Base-by-base conservation (phyloP, 1,284 basidiomycete genomes). In the Malassezia arunalokei region DNA sequence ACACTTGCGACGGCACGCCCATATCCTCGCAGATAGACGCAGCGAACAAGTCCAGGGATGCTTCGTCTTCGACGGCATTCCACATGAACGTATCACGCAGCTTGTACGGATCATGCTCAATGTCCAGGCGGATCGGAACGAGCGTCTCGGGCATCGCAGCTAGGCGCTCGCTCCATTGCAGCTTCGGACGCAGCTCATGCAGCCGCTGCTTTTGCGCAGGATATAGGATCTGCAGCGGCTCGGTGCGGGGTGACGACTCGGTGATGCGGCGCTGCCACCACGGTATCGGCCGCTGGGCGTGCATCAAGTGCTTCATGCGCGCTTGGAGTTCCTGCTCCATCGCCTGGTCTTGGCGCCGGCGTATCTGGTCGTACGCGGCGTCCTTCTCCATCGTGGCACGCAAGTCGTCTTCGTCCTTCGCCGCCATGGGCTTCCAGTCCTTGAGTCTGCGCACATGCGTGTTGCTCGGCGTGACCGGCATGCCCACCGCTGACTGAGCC, bases 51-150 rank as follows among this genome's bases (percentile, higher is more conserved):
- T 94, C 87, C 2, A 90, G 87, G 0, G 87, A 86, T 33, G 94
- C 82, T 47, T 88, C 78, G 2, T 86, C 82, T 74, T 96, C 92
- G 87, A 69, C 43, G 47, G 91, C 76, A 69, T 98, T 95, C 92
- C 92, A 99, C 32, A 92, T 82, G 74, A 98, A 95, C 0, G 92
- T 91, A 73, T 99, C 92, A 35, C 89, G 82, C 78, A 96, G 82
- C 74, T 85, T 87, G 71, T 86, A 84, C 68, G 87, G 85, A 46
- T 80, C 80, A 49, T 92, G 83, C 64, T 98, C 94, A 65, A 96
- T 83, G 74, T 98, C 94, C 46, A 99, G 77, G 17, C 92, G 82
- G 47, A 98, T 86, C 3, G 92, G 92, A 6, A 98, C 85, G 33
- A 96, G 81, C 64, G 82, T 78, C 69, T 91, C 89, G 7, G 81